Evolutionary conservation across 768 basidiomycete genomes (phyloP).

Genomic region (Boletus patriciae): DNA sequence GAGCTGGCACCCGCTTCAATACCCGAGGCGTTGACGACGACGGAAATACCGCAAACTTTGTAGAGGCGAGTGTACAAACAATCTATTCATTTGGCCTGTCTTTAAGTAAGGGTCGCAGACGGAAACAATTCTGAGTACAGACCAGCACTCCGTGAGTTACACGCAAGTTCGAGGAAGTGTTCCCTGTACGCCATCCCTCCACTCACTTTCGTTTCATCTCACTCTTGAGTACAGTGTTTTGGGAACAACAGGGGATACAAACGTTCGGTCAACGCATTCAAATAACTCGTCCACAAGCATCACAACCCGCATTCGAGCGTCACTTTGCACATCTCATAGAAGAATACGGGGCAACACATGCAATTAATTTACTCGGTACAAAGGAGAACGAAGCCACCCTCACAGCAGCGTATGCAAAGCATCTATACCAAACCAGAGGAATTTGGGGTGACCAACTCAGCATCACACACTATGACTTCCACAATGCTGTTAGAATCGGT

Average conservation of each 20-base stretch:
- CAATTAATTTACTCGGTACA: constrained; percentile 86
- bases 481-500: constrained; percentile 70
- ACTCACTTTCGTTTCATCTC: constrained; percentile 6
- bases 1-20: constrained; percentile 97
- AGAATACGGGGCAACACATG: constrained; percentile 83
- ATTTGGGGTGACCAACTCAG: constrained; percentile 66
- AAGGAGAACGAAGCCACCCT: constrained; percentile 91
- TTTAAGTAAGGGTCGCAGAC: constrained; percentile 52
- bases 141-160: constrained; percentile 87
- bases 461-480: constrained; percentile 94
- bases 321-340: constrained; percentile 87
- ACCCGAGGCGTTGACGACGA: constrained; percentile 96
- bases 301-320: constrained; percentile 95
- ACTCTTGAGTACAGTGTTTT: constrained; percentile 67
- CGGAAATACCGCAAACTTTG: constrained; percentile 93
- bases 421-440: constrained; percentile 65
- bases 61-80: constrained; percentile 60
- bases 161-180: constrained; percentile 94
- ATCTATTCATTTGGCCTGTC: constrained; percentile 2
- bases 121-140: constrained; percentile 85
- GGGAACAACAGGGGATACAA: constrained; percentile 96
- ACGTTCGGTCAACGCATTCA: constrained; percentile 94
- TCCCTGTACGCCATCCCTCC: constrained; percentile 61
- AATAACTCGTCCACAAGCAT: constrained; percentile 92
- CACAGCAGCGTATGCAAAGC: constrained; percentile 78